Evolutionary conservation across 1,284 basidiomycete genomes (phyloP).

Genomic region (Melampsora larici-populina): DNA sequence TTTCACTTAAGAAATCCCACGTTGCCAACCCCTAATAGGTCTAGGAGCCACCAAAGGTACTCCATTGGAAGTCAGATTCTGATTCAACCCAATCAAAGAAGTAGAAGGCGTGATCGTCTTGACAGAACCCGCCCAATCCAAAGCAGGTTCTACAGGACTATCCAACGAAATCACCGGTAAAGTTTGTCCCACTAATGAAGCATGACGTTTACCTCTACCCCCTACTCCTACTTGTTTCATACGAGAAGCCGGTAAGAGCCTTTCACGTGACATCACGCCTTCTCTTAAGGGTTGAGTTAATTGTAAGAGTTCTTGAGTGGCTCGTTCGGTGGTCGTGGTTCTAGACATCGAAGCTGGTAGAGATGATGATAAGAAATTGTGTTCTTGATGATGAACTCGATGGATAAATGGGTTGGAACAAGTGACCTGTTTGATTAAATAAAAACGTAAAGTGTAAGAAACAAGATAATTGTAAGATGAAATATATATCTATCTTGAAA

Average conservation of each 20-base stretch:
- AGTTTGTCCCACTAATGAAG: not conserved
- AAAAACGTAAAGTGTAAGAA: too few species aligned
- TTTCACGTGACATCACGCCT: constrained; percentile 21
- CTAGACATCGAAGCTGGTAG: constrained; percentile 12
- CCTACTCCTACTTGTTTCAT: constrained; percentile 32
- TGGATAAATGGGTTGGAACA: not conserved
- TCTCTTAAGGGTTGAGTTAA: constrained; percentile 26
- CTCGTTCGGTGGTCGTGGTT: not conserved
- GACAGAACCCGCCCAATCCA: too few species aligned
- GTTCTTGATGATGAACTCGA: not conserved
- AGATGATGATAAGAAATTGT: constrained; percentile 9
- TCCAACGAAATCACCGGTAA: not conserved
- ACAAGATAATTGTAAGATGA: too few species aligned
- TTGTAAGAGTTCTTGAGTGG: constrained; percentile 13
- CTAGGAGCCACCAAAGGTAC: constrained; percentile 22
- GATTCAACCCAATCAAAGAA: too few species aligned
- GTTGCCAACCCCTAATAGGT: constrained; percentile 25
- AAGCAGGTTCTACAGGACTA: too few species aligned
- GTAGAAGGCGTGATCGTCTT: too few species aligned
- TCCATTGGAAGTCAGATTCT: too few species aligned
- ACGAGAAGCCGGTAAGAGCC: constrained; percentile 12
- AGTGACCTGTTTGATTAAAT: not conserved
- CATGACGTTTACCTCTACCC: not conserved
- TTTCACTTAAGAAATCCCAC: too few species aligned
- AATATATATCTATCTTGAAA: not conserved